Base-by-base conservation (phyloP, 2,329 filamentous ascomycete species). In the Aspergillus hiratsukae region DNA sequence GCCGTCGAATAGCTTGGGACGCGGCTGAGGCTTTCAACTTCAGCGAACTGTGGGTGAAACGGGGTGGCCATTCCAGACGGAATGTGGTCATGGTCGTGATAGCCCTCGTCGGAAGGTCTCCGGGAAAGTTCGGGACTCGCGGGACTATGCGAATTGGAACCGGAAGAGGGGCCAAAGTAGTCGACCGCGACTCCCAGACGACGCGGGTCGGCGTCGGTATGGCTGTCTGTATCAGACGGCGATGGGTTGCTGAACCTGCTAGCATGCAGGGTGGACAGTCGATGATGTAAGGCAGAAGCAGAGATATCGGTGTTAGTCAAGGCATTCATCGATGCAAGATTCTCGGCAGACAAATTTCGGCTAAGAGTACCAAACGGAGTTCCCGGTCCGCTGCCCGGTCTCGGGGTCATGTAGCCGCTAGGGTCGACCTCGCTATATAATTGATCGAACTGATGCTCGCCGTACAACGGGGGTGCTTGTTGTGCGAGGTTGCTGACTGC, bases 391-490 rank as follows among this genome's bases (percentile, higher is more conserved):
- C 89, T 76, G 53, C 71, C 71, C 37, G 84, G 78, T 1, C 81
- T 85, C 1, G 90, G 89, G 0, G 89, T 92, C 74, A 91, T 87
- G 70, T 92, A 89, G n/a, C 90, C 90, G 53, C 82, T 85, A 8
- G 85, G 81, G 65, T 96, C 90, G 56, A 97, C 83, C 59, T 93
- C 90, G 63, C 91, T 90, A 75, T 96, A 99, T 1, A 97, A 80
- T 70, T 90, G 87, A 71, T 99, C 94, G 27, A 97, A 84, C 48
- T 89, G 83, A 72, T 97, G 94, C 66, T 93, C 85, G 58, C 91
- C 91, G 66, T 99, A 99, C 41, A 91, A 85, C 0, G 94, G 94
- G n/a, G 94, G 94, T 10, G 93, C 92, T 57, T 88, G 83, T 28
- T 83, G 72, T 27, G 83, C 81, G 21, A 83, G 80, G 43, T 85